Evolutionary conservation across 1,284 basidiomycete genomes (phyloP), one percentile per base, ranked within the genome.

Genomic region (Sporisorium iseilematis-ciliati): DNA sequence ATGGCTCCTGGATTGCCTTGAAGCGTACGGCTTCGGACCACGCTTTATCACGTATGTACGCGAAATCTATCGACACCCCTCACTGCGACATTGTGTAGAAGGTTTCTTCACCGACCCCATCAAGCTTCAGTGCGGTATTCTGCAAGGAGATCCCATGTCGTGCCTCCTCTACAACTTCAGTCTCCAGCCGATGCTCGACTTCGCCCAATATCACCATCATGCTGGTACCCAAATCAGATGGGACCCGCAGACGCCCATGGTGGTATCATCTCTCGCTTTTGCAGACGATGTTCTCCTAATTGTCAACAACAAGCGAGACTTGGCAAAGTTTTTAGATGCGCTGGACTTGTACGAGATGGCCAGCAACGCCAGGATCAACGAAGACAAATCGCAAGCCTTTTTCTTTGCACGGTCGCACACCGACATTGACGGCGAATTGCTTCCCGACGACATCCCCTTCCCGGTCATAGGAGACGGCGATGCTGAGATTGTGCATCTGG

Each of bases 121-220:
- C 14, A 1, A 7, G n/a, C 6, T 42, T 6, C n/a, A 42, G 10
- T 42, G 41, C n/a, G 41, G 41, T n/a, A 42, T 42, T 18, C 41
- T 42, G 4, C 41, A 42, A 42, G 41, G 41, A 6, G 41, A 42
- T 21, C 41, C 41, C 8, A 20, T 42, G 41, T 42, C 41, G 1
- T 42, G 41, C 10, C 41, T 42, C 3, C 41, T 42, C n/a, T 42
- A 42, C 41, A 42, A 42, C 20, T 21, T 42, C n/a, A 42, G 7
- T 7, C 41, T 42, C n/a, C 41, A 42, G 41, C 41, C 41, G n/a
- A n/a, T 42, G n/a, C 18, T 42, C n/a, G 41, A 42, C n/a, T 42
- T 20, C 6, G 41, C 41, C 1, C 41, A 3, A 5, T 2, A 21
- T 21, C 41, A 42, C n/a, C 41, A 42, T 6, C 41, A 42, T 1